phyloP scores from a whole-genome alignment of 441 rosid species.

The Corymbia calophylla region DNA sequence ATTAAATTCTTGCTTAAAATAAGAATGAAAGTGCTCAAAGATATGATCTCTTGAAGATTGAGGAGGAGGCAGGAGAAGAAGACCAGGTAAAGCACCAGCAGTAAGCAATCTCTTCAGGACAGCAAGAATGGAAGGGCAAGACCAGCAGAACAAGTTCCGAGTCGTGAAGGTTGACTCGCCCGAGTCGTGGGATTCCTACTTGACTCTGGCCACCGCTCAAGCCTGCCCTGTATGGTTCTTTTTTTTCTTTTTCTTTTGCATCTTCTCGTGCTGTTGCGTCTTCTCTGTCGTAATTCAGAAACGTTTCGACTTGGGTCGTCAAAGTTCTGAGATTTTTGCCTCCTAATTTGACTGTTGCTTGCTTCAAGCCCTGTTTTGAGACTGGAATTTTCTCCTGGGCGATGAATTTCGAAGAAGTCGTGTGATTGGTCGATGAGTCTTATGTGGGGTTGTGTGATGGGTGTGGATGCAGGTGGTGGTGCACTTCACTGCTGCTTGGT shows the following conservation, averaged over 20 bases:
- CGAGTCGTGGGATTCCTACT: slow-evolving; percentile 58
- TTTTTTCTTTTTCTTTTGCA: neutral
- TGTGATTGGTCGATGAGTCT: neutral
- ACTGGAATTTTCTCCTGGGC: neutral
- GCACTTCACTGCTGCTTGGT: slow-evolving; percentile 93
- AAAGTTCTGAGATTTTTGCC: neutral
- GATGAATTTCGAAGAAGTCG: neutral
- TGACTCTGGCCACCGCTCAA: slow-evolving; percentile 51
- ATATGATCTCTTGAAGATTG: neutral
- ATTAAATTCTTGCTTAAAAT: neutral
- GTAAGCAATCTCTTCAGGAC: neutral
- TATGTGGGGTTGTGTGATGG: slow-evolving; percentile 1
- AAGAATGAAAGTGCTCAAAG: neutral
- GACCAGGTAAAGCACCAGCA: neutral
- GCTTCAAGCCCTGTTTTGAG: neutral
- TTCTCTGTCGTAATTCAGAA: neutral
- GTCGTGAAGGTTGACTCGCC: slow-evolving; percentile 49
- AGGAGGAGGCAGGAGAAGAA: neutral
- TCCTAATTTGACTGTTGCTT: neutral
- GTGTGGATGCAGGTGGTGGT: slow-evolving; percentile 38
- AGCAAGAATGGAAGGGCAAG: slow-evolving; percentile 36
- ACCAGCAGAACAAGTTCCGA: slow-evolving; percentile 38
- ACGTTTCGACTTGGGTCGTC: neutral
- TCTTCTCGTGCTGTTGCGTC: neutral
- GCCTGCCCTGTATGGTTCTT: slow-evolving; percentile 26